phyloP scores from a whole-genome alignment of 371 early-diverging fungal species.

The Chytridium lagenaria region DNA sequence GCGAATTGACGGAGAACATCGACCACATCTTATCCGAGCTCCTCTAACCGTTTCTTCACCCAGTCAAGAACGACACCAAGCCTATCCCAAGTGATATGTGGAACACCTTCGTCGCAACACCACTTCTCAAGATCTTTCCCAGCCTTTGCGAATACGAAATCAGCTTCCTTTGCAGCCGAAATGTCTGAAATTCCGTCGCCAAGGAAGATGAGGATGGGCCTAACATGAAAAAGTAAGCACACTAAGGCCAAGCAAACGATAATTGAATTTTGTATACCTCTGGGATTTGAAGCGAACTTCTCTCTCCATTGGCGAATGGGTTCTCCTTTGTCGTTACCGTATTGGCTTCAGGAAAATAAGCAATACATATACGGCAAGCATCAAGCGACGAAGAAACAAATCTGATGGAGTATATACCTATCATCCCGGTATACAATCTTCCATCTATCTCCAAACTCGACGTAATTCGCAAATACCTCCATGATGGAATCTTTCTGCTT shows the following conservation, averaged over 20 bases:
- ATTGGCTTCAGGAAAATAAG: conserved; percentile 28
- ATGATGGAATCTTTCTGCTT: conserved; percentile 60
- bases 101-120: conserved; percentile 60
- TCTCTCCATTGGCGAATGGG: conserved; percentile 23
- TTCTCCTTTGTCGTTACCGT: conserved; percentile 66
- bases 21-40: conserved; percentile 15
- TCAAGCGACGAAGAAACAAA: background rate
- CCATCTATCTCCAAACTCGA: conserved; percentile 55
- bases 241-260: background rate
- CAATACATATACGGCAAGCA: background rate
- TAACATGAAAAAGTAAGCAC: conserved; percentile 31
- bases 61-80: conserved; percentile 16
- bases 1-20: too few species aligned
- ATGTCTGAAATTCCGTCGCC: conserved; percentile 77
- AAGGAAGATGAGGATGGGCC: conserved; percentile 64
- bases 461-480: conserved; percentile 35
- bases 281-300: background rate
- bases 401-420: conserved; percentile 47
- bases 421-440: conserved; percentile 66
- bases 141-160: conserved; percentile 67
- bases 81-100: conserved; percentile 18
- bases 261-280: background rate
- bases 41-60: conserved; percentile 12
- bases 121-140: conserved; percentile 68
- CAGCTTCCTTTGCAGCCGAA: conserved; percentile 70